Base-by-base conservation (phyloP, 805 yeast genomes). In the Candida ulmi region DNA sequence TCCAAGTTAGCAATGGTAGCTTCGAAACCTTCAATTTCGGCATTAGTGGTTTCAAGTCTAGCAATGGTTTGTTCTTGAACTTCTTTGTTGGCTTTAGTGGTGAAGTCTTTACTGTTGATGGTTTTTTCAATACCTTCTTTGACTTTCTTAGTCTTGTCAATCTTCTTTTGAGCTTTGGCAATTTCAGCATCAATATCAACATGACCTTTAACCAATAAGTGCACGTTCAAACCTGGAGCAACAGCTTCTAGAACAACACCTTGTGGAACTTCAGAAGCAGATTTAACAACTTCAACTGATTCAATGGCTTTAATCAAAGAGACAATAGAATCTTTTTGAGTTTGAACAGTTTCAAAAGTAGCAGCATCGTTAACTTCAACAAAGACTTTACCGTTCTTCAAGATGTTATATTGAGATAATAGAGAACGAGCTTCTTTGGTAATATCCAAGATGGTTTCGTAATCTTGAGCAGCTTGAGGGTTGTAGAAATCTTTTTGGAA, bases 181-280 rank as follows among this genome's bases (percentile, higher is more conserved):
- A 93, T 85, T 68, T 93, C 98, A 40, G 83, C 83, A 55, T 88
- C 97, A 51, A 90, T 76, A 62, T 91, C 97, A 51, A 93, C 80
- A 60, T 84, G 90, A 39, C 98, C 99, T 72, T 88, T 90, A 42
- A 91, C 96, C 60, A 93, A 72, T 24, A 91, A 77, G 55, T 88
- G 96, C 17, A 90, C 98, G 44, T 79, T 82, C 60, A 87, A 80
- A 40, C 77, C 83, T 36, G 95, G 83, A 43, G 78, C 76, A 42
- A 91, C 87, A 41, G 95, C 76, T 51, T 79, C 80, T 49, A 88
- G 74, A 32, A 91, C 96, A 63, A 95, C 86, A 34, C 99, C 99
- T 44, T 79, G 77, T 51, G 97, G 97, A 45, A 88, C 76, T 13
- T 63, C 67, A 18, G 77, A 74, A 18, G 65, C 62, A 12, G 64